Evolutionary conservation across 202 grass and related monocot species (phyloP).

Genomic region (Setaria italica): DNA sequence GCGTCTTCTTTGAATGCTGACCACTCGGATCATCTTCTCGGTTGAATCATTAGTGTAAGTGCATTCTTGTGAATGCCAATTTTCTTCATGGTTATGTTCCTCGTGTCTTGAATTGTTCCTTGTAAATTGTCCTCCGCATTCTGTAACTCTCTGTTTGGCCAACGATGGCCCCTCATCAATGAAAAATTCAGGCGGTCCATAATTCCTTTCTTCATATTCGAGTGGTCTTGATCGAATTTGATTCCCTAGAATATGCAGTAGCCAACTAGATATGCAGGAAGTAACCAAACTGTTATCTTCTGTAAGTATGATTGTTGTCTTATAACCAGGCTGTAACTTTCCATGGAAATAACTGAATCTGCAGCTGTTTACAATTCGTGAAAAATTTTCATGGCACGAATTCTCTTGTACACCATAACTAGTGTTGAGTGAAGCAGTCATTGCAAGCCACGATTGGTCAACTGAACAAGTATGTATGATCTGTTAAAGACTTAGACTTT

Average conservation of each 20-base stretch:
- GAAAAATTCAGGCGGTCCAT: no score
- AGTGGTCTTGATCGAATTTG: background rate
- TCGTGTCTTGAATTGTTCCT: background rate
- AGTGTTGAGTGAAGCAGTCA: slow-evolving; percentile 33
- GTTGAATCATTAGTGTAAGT: background rate
- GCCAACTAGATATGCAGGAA: background rate
- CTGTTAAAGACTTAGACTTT: slow-evolving; percentile 29
- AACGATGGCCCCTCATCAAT: no score
- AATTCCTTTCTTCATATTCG: background rate
- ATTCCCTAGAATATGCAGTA: no score
- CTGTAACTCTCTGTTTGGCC: no score
- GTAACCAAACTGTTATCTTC: background rate
- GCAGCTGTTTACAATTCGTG: background rate
- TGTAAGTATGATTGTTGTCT: background rate
- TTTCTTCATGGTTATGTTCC: background rate
- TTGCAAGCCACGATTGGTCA: slow-evolving; percentile 40
- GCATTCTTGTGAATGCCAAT: background rate
- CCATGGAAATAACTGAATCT: background rate
- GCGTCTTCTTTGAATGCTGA: background rate
- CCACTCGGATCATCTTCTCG: background rate
- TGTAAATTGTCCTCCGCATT: background rate
- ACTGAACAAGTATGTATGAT: background rate
- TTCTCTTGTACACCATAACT: background rate
- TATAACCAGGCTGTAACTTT: background rate
- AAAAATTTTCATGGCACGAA: background rate